Evolutionary conservation across 345 rosid genomes (phyloP).

Genomic region (Angophora floribunda): DNA sequence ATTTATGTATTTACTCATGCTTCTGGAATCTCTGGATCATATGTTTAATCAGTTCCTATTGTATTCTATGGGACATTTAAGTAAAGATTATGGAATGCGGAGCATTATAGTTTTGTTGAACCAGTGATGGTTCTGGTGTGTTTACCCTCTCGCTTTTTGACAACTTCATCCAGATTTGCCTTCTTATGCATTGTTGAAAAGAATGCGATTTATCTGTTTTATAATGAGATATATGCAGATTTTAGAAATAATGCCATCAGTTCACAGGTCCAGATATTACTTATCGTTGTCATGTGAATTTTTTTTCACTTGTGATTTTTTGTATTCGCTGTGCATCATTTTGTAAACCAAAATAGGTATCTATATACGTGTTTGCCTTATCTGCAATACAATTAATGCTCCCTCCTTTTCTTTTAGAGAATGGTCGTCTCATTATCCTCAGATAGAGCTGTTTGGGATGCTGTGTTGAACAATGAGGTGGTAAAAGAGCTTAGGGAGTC

Average conservation of each 20-base stretch:
- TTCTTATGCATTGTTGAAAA: neutral
- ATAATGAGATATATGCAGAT: neutral
- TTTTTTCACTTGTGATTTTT: neutral
- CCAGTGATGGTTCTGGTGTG: neutral
- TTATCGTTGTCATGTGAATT: neutral
- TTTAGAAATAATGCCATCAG: neutral
- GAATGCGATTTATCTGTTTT: neutral
- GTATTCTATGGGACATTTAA: neutral
- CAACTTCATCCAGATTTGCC: neutral
- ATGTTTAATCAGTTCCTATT: neutral
- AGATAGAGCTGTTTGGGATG: conserved; percentile 78
- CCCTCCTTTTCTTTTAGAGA: conserved; percentile 23
- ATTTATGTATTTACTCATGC: neutral
- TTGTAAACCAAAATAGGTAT: neutral
- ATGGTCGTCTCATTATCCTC: conserved; percentile 79
- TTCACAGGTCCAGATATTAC: neutral
- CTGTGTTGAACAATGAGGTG: conserved; percentile 64
- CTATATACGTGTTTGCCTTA: neutral
- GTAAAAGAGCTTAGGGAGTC: conserved; percentile 61
- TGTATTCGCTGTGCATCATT: neutral
- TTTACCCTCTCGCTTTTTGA: neutral
- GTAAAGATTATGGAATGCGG: neutral
- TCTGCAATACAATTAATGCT: neutral
- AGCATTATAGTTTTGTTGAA: neutral
- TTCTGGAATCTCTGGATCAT: neutral